phyloP scores from a whole-genome alignment of 768 basidiomycete genomes.

The Lactarius indigo region DNA sequence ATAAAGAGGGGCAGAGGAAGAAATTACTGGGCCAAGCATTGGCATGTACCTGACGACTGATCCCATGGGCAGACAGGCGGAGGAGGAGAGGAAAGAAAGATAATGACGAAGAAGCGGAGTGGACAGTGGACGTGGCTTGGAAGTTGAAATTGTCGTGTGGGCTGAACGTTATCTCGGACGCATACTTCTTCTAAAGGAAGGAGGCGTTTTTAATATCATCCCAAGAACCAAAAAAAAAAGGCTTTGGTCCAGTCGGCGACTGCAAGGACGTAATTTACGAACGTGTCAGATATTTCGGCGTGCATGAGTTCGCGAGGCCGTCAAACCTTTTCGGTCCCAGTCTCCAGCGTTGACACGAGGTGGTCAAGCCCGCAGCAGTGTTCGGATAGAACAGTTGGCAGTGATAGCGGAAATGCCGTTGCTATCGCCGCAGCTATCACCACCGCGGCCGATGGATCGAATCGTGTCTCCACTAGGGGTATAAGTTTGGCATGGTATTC shows the following conservation, averaged over 20 bases:
- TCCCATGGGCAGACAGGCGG: neutral
- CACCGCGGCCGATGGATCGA: neutral
- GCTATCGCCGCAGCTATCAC: neutral
- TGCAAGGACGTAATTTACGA: constrained; percentile 1
- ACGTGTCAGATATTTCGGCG: neutral
- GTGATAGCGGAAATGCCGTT: neutral
- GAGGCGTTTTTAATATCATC: neutral
- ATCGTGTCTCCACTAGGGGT: neutral
- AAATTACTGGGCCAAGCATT: neutral
- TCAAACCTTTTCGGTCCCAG: neutral
- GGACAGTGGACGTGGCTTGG: neutral
- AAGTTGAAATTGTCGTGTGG: neutral
- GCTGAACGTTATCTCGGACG: constrained; percentile 1
- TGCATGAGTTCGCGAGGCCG: neutral
- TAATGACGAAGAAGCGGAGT: neutral
- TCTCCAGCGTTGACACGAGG: neutral
- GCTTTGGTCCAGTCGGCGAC: neutral
- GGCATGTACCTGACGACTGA: neutral
- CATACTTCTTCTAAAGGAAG: constrained; percentile 7
- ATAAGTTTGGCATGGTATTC: neutral
- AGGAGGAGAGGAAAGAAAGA: neutral
- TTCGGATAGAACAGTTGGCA: neutral
- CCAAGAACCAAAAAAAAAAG: neutral
- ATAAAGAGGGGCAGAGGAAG: neutral
- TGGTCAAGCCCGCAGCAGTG: neutral